Evolutionary conservation across 441 rosid species (phyloP), one percentile per base, ranked within the genome.

Genomic region (Rhodomyrtus psidioides): DNA sequence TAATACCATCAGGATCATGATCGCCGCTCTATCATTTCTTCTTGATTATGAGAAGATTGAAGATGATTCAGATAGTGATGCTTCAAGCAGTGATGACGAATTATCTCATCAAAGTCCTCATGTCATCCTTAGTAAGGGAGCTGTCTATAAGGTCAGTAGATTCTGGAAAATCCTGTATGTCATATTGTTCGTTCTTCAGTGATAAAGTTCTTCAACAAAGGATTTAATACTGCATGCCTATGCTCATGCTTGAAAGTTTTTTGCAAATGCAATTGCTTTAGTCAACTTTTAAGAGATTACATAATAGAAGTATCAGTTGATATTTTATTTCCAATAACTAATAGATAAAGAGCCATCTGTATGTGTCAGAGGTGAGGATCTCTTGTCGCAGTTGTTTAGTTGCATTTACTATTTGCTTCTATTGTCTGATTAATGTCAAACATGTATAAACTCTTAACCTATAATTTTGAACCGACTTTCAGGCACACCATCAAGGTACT

Each of bases 401-500:
- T 70, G 79, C 51, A 17, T 21, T 70, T 70, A 39, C 79, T 21
- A 70, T 34, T 39, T 70, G 49, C 79, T 70, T 70, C n/a, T 39
- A 70, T 70, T 70, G 79, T 57, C 62, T 57, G 16, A 26, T 26
- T 12, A 6, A 57, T 57, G 62, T 70, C 46, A 39, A 39, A 39
- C 79, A 57, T 70, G 79, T n/a, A 70, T 70, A 70, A 39, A 70
- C 24, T 54, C 84, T 82, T 15, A 44, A 30, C 30, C 26, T 39
- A 10, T 56, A 54, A 82, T 75, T 79, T 82, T 84, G 39, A 75
- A 85, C 87, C 54, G 39, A 82, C 83, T 91, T 83, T 46, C 90
- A 95, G 99, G 99, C 99, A 51, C 88, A 88, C 86, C 92, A 95
- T 92, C 92, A 93, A 89, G 99, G 98, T 84, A 97, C 99, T 44